Base-by-base conservation (phyloP, 176 grass and related monocot genomes). In the Hsuehochloa calcarea region DNA sequence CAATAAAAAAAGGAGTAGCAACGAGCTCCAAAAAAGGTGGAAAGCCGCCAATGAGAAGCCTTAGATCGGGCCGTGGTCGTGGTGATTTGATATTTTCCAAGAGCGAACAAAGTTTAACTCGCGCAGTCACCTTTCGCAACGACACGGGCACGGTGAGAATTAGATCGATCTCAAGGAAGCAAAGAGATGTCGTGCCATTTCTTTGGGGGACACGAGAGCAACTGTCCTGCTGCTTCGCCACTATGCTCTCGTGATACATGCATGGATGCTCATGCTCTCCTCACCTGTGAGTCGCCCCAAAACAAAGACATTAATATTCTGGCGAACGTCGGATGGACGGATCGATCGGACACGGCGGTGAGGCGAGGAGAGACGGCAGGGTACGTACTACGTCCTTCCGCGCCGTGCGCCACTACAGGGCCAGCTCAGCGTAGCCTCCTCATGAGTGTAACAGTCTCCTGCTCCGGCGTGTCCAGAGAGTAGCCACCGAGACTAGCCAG, bases 11-110 rank as follows among this genome's bases (percentile, higher is more conserved):
- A n/a, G 15, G 10, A 39, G 61, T 19, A 35, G 47, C 69, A 51
- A 85, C 60, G 63, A 82, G 39, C 51, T 80, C 69, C 82, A 26
- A 75, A 27, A 80, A 61, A 6, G 23, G 29, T 50, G 87, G 87
- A 89, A 75, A 45, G 68, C 82, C 4, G 61, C 76, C 82, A 89
- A 89, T 80, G 68, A 55, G 75, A 73, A 44, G 54, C 52, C 78
- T 23, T 19, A 22, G 67, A 56, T 52, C 49, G 11, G 14, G 34
- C 34, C 19, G 25, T 23, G 39, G 62, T 82, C 19, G 14, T 23
- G 40, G 71, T 77, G 72, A 62, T 82, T 62, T 70, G 64, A 63
- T 63, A 11, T 29, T 63, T 63, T 6, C 60, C 60, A 14, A 29
- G 25, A 29, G 25, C 60, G 25, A 63, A 29, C 25, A 14, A 15